Evolutionary conservation across 257 asterid species (phyloP).

Genomic region (Petrea volubilis): DNA sequence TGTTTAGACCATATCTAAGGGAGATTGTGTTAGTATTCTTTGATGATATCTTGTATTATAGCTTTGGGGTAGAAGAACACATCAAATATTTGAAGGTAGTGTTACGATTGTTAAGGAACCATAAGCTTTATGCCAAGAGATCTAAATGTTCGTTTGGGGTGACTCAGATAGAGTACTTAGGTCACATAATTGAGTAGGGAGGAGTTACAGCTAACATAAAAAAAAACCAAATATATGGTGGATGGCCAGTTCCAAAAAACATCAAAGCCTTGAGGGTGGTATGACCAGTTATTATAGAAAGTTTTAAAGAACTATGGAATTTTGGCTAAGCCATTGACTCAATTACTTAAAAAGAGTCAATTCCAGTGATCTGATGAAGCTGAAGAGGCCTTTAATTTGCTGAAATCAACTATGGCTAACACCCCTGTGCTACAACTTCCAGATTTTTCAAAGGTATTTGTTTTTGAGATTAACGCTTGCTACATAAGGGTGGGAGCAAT

Average conservation of each 20-base stretch:
- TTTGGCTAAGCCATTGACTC: background rate
- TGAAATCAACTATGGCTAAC: background rate
- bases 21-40: background rate
- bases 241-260: background rate
- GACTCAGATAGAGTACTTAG: background rate
- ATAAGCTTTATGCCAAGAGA: background rate
- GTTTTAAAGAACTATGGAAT: background rate
- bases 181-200: background rate
- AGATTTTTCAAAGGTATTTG: background rate
- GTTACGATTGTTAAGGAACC: no score
- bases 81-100: background rate
- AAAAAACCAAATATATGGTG: background rate
- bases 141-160: background rate
- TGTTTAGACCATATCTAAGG: background rate
- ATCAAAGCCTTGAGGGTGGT: background rate
- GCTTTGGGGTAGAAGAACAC: background rate
- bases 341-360: background rate
- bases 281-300: background rate
- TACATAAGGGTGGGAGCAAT: background rate
- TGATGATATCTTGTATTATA: background rate
- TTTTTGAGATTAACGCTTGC: background rate
- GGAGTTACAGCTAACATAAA: background rate
- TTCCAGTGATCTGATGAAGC: background rate
- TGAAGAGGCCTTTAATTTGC: background rate
- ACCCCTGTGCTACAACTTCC: background rate